Base-by-base conservation (phyloP, 2,329 filamentous ascomycete genomes). In the Exophiala aquamarina region DNA sequence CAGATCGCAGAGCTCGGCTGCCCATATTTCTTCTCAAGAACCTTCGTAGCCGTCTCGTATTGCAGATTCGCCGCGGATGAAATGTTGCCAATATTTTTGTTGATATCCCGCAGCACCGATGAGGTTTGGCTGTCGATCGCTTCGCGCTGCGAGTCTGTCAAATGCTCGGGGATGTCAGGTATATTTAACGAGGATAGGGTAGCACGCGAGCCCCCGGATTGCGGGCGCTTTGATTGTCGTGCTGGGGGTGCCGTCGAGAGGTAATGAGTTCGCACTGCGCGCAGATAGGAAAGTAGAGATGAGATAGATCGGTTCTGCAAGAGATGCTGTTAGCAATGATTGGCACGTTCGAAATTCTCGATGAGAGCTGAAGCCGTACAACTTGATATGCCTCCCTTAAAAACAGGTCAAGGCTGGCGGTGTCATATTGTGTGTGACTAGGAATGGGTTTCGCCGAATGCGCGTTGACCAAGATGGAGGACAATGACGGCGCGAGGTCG, bases 321-420 rank as follows among this genome's bases (percentile, higher is more conserved):
- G 14, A 20, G 11, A 23, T 60, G 49, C 62, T 61, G 55, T 66
- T 60, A 56, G 54, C 46, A 46, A 46, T 32, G 11, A 19, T 33
- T 31, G 45, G 46, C 37, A 41, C 46, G 14, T 36, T 11, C 23
- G 11, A 6, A 13, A 14, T 34, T 45, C 31, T 36, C 13, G 44
- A 42, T 20, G 31, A 17, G 32, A 6, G 31, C 19, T 40, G 26
- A 10, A 54, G 41, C 67, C 78, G 62, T 73, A 94, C 91, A 67
- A 97, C 96, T 65, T 86, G 82, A 70, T 95, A 93, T 43, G 93
- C 93, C 70, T 97, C 92, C 64, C 92, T 90, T 26, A 97, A 74
- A 65, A 97, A 98, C 61, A 87, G 86, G 65, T 96, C 88, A 41
- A 93, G 78, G 2, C 62, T 65, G 47, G 66, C 57, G 20, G 62